Evolutionary conservation across 1,284 basidiomycete genomes (phyloP).

Genomic region (Ganoderma sinense): DNA sequence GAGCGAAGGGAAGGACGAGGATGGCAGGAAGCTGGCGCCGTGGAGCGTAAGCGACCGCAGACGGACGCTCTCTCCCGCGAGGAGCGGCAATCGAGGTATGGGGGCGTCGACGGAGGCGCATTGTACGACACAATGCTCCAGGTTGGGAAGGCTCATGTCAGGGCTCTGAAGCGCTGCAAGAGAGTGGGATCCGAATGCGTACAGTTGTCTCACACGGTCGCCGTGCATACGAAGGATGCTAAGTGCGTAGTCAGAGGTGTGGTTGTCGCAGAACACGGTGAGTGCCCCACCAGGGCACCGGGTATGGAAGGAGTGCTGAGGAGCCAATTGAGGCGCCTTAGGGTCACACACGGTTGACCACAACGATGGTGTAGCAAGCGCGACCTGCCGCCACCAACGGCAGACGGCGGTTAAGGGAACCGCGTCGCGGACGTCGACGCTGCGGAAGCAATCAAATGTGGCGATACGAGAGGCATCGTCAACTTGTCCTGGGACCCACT

Average conservation of each 20-base stretch:
- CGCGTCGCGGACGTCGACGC: not conserved
- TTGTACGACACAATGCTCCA: conserved; percentile 1
- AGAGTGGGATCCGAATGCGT: not conserved
- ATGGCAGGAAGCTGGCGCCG: not conserved
- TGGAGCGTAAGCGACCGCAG: not conserved
- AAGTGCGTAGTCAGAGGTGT: not conserved
- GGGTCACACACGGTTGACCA: conserved; percentile 5
- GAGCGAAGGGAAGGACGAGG: not conserved
- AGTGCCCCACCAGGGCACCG: not conserved
- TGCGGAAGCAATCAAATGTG: not conserved
- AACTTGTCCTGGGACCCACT: not conserved
- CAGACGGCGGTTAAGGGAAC: conserved; percentile 1
- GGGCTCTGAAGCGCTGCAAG: conserved; percentile 1
- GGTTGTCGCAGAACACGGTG: conserved; percentile 3
- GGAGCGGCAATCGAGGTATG: not conserved
- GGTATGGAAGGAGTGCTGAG: not conserved
- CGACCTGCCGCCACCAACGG: conserved; percentile 6
- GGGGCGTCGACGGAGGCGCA: not conserved
- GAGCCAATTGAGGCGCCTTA: not conserved
- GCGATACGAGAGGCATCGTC: not conserved
- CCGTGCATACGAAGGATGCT: not conserved
- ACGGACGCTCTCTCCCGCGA: conserved; percentile 1
- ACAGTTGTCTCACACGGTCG: not conserved
- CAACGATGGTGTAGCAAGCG: not conserved
- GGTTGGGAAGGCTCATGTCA: not conserved